A percentile compares a stretch with the other conserved stretches of the same genome.
phyloP scores from a whole-genome alignment of 2,329 filamentous ascomycete genomes.

The Colletotrichum cuscutae region DNA sequence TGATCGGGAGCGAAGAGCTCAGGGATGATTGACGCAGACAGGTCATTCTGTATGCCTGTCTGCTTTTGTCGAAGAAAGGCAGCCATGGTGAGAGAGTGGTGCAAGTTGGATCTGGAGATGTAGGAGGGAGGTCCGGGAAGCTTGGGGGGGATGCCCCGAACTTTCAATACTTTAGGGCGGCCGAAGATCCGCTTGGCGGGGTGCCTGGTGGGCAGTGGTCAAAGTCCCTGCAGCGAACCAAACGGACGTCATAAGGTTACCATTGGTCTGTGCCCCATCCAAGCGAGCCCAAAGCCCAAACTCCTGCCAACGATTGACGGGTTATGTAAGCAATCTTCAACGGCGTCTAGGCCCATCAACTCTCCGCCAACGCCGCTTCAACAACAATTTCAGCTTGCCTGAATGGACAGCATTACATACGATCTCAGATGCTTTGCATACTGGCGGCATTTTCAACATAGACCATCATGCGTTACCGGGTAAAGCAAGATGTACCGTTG shows the following conservation, averaged over 20 bases:
- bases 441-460: not conserved
- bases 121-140: constrained; percentile 14
- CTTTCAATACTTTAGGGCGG: constrained; percentile 23
- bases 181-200: constrained; percentile 27
- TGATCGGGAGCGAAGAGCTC: constrained; percentile 87
- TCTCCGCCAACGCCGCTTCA: not conserved
- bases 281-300: not conserved
- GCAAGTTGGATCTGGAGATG: constrained; percentile 33
- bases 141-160: constrained; percentile 9
- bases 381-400: not conserved
- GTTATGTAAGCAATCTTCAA: not conserved
- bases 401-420: not conserved
- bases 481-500: no score
- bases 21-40: constrained; percentile 82
- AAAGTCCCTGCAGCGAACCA: constrained; percentile 24
- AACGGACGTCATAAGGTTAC: constrained; percentile 29
- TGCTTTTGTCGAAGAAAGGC: constrained; percentile 93
- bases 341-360: not conserved
- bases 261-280: constrained; percentile 9
- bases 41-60: constrained; percentile 89
- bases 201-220: constrained; percentile 15
- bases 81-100: constrained; percentile 32
- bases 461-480: no score
- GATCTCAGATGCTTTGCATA: not conserved
- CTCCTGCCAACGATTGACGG: not conserved